Base-by-base conservation (phyloP, 108 stramenopile species). In the Stephanodiscus minutulus region DNA sequence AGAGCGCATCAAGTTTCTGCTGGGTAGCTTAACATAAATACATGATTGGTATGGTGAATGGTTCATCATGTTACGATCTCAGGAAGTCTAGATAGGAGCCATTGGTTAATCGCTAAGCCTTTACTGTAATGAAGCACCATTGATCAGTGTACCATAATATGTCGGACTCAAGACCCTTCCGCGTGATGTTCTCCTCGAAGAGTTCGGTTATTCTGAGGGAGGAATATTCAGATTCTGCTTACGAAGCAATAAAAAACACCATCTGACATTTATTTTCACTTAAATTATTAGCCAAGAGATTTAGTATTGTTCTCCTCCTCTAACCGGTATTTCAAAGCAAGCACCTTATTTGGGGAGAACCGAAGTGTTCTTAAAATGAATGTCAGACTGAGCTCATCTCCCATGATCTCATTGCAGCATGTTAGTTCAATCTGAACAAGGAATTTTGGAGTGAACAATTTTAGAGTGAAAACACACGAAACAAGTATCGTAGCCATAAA, bases 381-480 rank as follows among this genome's bases (percentile, higher is more conserved):
- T n/a, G 76, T 81, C 17, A 85, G 61, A 46, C 82, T 85, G 50
- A 85, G 62, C 62, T 87, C 87, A 56, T 87, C 68, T 12, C 87
- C 84, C 36, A 87, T 47, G 36, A 72, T 49, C 47, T 66, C 65
- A 12, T 66, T 82, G 65, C 83, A 73, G 72, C 84, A 85, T 9
- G 76, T 47, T 28, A 87, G 39, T 59, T 87, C 82, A 56, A 84
- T 66, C 67, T 74, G 39, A 39, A 39, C 5, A 8, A 4, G 11
- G 39, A 39, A 39, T 39, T 39, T 39, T 8, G 39, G 21, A 18
- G n/a, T 25, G 44, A 27, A 59, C 15, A 13, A 5, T 49, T n/a
- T n/a, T 17, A 33, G 35, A 18, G 20, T 0, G 13, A 11, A 52
- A 61, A 62, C 27, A 62, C 18, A 52, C 37, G 31, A n/a, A 36